Conservation (phyloP, 2,329 filamentous ascomycete species). For the Fusarium euwallaceae region DNA sequence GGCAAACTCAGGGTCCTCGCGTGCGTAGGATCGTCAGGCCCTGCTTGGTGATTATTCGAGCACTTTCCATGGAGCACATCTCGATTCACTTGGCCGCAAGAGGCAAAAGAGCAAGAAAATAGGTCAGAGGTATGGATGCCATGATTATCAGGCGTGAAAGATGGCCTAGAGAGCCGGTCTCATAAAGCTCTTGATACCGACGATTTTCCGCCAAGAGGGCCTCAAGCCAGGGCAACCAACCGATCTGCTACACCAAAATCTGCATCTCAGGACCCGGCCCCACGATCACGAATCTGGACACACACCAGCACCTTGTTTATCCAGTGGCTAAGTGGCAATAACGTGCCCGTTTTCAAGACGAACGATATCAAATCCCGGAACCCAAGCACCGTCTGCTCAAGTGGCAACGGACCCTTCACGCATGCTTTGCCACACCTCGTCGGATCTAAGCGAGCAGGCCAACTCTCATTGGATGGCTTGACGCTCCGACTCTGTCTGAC, state of each 20-base stretch:
- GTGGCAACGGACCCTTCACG: conserved; percentile 26
- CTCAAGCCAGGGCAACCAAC: background rate
- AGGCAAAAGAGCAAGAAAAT: conserved; percentile 4
- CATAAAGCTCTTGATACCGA: background rate
- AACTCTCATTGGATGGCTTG: conserved; percentile 31
- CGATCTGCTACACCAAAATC: conserved; percentile 22
- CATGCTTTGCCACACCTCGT: conserved; percentile 24
- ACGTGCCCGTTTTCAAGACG: conserved; percentile 5
- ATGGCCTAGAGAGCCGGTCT: conserved; percentile 3
- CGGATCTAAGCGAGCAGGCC: conserved; percentile 19
- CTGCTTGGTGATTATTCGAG: conserved; percentile 25
- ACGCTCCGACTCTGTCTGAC: conserved; percentile 9
- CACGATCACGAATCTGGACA: conserved; percentile 8
- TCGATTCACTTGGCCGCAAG: conserved; percentile 15
- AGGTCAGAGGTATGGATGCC: background rate
- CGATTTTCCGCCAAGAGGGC: conserved; percentile 8
- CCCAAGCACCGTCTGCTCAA: background rate
- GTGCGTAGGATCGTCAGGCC: conserved; percentile 2
- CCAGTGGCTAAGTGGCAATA: conserved; percentile 34
- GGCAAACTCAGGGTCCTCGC: conserved; percentile 37
- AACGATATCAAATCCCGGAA: conserved; percentile 13
- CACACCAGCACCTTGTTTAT: background rate
- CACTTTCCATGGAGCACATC: conserved; percentile 22
- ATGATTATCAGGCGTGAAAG: conserved; percentile 4
- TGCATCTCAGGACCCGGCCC: background rate